Percentiles rank a stretch among this genome's conserved stretches.
Evolutionary conservation across 2,329 filamentous ascomycete species (phyloP).

Genomic region (Pseudocercospora eumusae): DNA sequence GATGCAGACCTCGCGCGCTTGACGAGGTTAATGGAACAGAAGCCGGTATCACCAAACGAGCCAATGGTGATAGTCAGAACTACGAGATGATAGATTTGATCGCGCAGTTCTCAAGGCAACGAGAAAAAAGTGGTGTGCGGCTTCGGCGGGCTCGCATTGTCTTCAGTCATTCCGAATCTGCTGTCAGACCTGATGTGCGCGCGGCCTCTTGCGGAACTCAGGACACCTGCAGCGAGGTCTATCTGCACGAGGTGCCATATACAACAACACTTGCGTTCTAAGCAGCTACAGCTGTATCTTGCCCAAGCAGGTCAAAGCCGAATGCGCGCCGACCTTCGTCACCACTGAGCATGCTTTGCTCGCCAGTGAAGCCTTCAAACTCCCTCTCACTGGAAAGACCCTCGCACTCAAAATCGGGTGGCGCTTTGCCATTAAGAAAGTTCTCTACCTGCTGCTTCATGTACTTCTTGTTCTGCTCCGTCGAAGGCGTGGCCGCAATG

Average conservation of each 20-base stretch:
- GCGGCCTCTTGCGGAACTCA: no score
- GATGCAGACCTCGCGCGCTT: not conserved
- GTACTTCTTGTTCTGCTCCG: slow-evolving; percentile 22
- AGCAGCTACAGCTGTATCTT: no score
- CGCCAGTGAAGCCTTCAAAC: slow-evolving; percentile 13
- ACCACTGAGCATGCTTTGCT: slow-evolving; percentile 13
- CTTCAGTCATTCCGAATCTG: no score
- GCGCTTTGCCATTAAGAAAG: slow-evolving; percentile 11
- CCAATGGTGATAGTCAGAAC: not conserved
- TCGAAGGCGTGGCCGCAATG: slow-evolving; percentile 19
- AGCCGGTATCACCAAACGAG: not conserved
- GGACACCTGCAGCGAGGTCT: no score
- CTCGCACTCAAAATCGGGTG: slow-evolving; percentile 12
- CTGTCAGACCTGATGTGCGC: no score
- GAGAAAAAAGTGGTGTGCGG: not conserved
- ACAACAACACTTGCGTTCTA: no score
- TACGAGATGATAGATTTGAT: not conserved
- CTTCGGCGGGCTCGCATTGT: no score
- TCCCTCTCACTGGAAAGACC: slow-evolving; percentile 3
- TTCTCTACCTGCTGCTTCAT: slow-evolving; percentile 18
- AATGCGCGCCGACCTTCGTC: slow-evolving; percentile 13
- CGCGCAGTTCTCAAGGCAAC: not conserved
- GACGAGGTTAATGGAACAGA: not conserved
- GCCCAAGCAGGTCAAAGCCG: slow-evolving; percentile 7
- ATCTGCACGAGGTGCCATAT: no score